Evolutionary conservation across 441 rosid genomes (phyloP), one percentile per base, ranked within the genome.

Genomic region (Manihot esculenta): DNA sequence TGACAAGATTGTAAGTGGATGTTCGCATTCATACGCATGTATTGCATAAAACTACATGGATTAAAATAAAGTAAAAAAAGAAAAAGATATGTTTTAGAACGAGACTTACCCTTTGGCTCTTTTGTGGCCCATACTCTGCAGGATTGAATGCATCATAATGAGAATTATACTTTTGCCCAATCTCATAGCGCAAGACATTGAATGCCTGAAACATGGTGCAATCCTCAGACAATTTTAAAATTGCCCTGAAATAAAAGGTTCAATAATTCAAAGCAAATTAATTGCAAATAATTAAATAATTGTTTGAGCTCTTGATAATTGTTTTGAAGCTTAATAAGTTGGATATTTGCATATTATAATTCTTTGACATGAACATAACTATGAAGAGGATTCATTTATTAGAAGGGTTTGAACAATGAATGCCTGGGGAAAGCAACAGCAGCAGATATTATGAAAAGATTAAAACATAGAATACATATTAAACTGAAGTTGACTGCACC

Each of bases 131-230:
- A 27, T 83, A 86, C 72, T 85, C 86, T 47, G 78, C 74, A 18
- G 85, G 79, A 78, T 72, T 68, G 79, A 88, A 84, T 5, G 85
- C 89, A 69, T 88, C 92, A 21, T 76, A 83, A 73, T 88, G 93
- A 56, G 89, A 73, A 67, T 82, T 62, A 70, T 88, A 86, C 79
- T 78, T 86, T 72, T 86, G 89, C 20, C 89, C 87, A 65, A 81
- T 64, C 81, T 78, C 81, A 67, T 89, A 91, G 45, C 83, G 87
- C 82, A 91, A 80, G 54, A 89, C 78, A 75, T 87, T 87, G 88
- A 91, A 89, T 71, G 86, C 79, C 91, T 89, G 81, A 70, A 83
- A 77, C 79, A 83, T 7, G 67, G 77, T 66, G 77, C 69, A 72
- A 72, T 64, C 79, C 75, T 73, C 74, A 72, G 62, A 79, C 72